Conservation (phyloP, 2,329 filamentous ascomycete species). For the Monilinia fructigena region DNA sequence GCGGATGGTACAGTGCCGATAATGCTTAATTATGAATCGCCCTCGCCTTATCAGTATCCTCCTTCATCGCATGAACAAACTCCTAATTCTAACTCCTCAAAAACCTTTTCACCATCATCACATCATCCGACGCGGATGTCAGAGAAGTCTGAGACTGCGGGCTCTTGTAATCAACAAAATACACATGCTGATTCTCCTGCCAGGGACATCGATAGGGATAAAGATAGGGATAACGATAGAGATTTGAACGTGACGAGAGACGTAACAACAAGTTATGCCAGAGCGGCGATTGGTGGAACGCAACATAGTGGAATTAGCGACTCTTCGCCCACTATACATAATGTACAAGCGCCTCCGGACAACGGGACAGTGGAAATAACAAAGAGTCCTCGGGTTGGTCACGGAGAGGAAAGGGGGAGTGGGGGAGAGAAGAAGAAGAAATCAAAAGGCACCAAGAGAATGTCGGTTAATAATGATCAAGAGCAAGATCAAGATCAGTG, state of each 20-base stretch:
- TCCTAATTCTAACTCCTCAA: background rate
- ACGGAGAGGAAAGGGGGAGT: background rate
- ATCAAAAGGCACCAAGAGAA: background rate
- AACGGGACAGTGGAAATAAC: background rate
- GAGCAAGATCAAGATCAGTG: slow-evolving; percentile 11
- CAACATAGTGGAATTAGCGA: slow-evolving; percentile 8
- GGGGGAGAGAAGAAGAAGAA: background rate
- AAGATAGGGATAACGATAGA: background rate
- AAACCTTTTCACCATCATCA: background rate
- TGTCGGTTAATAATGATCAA: slow-evolving; percentile 2
- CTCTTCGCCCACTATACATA: background rate
- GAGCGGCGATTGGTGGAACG: slow-evolving; percentile 4
- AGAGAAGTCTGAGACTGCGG: background rate
- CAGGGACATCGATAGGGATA: background rate
- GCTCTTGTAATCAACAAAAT: background rate
- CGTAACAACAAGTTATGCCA: slow-evolving; percentile 1
- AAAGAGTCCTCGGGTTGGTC: background rate
- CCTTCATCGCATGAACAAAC: background rate
- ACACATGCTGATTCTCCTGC: background rate
- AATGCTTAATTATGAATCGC: background rate
- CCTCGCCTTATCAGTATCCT: background rate
- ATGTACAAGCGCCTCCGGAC: background rate
- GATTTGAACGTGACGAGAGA: background rate
- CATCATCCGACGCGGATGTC: background rate
- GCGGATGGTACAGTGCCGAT: background rate